phyloP scores from a whole-genome alignment of 2,329 filamentous ascomycete species.

The Trichoderma semiorbis region DNA sequence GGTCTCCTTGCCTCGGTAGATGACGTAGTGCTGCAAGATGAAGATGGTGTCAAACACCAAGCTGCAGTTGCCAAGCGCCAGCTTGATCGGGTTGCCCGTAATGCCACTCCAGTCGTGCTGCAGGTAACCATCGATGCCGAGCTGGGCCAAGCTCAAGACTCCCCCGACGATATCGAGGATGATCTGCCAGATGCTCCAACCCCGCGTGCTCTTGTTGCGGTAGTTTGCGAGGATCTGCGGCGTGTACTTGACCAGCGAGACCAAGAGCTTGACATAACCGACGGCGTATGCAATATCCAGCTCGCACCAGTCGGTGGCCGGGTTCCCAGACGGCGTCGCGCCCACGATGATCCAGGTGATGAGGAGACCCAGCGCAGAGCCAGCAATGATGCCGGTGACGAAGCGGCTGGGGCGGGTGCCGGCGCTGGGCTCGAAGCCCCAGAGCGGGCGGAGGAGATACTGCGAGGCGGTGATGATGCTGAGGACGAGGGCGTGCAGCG shows the following conservation, averaged over 20 bases:
- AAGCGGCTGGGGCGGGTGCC: conserved; percentile 55
- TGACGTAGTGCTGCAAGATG: conserved; percentile 80
- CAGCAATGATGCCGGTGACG: conserved; percentile 67
- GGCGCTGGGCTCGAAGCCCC: conserved; percentile 67
- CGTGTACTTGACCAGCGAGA: conserved; percentile 89
- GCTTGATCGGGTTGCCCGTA: conserved; percentile 87
- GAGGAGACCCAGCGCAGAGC: conserved; percentile 60
- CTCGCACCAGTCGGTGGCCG: conserved; percentile 53
- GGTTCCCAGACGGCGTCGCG: conserved; percentile 34
- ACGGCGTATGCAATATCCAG: conserved; percentile 65
- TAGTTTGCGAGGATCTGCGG: conserved; percentile 84
- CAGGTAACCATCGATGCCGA: conserved; percentile 79
- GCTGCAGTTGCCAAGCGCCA: conserved; percentile 79
- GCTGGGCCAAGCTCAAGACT: conserved; percentile 74
- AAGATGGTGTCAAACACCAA: conserved; percentile 86
- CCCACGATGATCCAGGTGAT: conserved; percentile 47
- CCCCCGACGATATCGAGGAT: conserved; percentile 81
- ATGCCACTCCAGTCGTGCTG: conserved; percentile 87
- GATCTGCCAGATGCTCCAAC: conserved; percentile 85
- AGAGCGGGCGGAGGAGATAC: conserved; percentile 65
- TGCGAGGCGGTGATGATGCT: conserved; percentile 74
- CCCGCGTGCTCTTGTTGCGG: conserved; percentile 76
- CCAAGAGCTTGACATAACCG: conserved; percentile 83
- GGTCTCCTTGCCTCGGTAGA: conserved; percentile 52
- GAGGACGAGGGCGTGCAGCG: conserved; percentile 72